Conservation (phyloP, 2,329 filamentous ascomycete species). For the Xylariomycetidae sp. region DNA sequence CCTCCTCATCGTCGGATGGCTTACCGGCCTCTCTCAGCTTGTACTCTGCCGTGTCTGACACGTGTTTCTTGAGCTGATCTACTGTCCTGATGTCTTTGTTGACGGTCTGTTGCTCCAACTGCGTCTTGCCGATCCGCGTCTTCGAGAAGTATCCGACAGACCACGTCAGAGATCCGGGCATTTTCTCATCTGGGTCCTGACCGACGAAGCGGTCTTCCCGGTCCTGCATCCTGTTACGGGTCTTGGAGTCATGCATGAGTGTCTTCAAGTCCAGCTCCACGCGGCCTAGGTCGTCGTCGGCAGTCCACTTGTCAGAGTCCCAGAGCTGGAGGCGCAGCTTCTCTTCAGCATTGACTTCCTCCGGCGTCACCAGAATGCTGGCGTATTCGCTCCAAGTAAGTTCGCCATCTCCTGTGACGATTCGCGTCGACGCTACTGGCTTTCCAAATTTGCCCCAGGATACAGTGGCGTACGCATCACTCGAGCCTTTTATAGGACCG, state of each 20-base stretch:
- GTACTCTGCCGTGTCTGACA: slow-evolving; percentile 47
- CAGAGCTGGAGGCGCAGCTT: slow-evolving; percentile 66
- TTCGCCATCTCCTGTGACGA: slow-evolving; percentile 61
- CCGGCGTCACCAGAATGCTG: slow-evolving; percentile 63
- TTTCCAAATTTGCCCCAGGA: slow-evolving; percentile 77
- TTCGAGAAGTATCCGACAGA: slow-evolving; percentile 69
- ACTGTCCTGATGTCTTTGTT: slow-evolving; percentile 53
- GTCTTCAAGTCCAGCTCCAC: slow-evolving; percentile 65
- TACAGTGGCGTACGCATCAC: slow-evolving; percentile 68
- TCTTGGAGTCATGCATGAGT: slow-evolving; percentile 55
- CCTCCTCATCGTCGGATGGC: slow-evolving; percentile 54
- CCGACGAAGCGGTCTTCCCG: slow-evolving; percentile 62
- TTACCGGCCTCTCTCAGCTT: slow-evolving; percentile 63
- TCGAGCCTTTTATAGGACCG: slow-evolving; percentile 56
- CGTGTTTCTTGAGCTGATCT: slow-evolving; percentile 54
- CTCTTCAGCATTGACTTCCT: slow-evolving; percentile 69
- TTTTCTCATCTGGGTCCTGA: slow-evolving; percentile 59
- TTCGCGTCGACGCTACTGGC: slow-evolving; percentile 60
- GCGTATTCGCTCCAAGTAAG: slow-evolving; percentile 68
- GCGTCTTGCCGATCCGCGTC: slow-evolving; percentile 55
- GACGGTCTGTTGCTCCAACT: slow-evolving; percentile 57
- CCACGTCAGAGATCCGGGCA: slow-evolving; percentile 67
- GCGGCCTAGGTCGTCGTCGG: slow-evolving; percentile 70
- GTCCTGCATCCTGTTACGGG: slow-evolving; percentile 57
- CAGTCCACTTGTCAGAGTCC: slow-evolving; percentile 69